Base-by-base conservation (phyloP, 257 asterid genomes). In the Linderniella brevidens region DNA sequence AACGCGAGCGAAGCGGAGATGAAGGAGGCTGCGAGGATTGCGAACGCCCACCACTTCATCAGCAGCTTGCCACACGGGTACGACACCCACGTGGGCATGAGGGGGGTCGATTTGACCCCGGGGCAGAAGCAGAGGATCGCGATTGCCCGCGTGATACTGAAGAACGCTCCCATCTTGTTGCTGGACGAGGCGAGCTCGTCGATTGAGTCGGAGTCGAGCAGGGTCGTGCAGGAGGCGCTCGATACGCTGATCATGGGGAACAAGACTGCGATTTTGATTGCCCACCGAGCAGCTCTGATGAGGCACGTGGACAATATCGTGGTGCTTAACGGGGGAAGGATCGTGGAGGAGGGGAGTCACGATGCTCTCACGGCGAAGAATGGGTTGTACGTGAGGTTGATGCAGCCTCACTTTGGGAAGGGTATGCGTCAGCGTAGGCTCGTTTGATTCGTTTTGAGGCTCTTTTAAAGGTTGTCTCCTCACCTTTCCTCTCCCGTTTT, bases 51-150 rank as follows among this genome's bases (percentile, higher is more conserved):
- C 72, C 99, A 90, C 67, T 90, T 90, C 58, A 90, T 90, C 44
- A 90, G 99, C 79, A 90, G 94, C 64, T 77, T 90, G 68, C 99
- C 99, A 62, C 93, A 90, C 38, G 99, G 99, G n/a, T 90, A 90
- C 12, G 99, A 90, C 66, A 90, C 99, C 8, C 96, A 90, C 49
- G 93, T 90, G 14, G 99, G 99, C 52, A 90, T 90, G 99, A 75
- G 99, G 73, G 99, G 94, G 3, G 93, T 90, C n/a, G 96, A 90
- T 79, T 74, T 90, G 53, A 90, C 99, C 13, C 99, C 96, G 0
- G 99, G 99, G 19, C 99, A 90, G 64, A 90, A 90, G 57, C 99
- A 90, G 64, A 68, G 99, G 53, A 85, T 90, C 15, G 99, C 94
- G 29, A 90, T 90, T 38, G 99, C 99, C 41, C 64, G 99, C 47